phyloP scores from a whole-genome alignment of 176 grass and related monocot genomes.

The Hordeum marinum region DNA sequence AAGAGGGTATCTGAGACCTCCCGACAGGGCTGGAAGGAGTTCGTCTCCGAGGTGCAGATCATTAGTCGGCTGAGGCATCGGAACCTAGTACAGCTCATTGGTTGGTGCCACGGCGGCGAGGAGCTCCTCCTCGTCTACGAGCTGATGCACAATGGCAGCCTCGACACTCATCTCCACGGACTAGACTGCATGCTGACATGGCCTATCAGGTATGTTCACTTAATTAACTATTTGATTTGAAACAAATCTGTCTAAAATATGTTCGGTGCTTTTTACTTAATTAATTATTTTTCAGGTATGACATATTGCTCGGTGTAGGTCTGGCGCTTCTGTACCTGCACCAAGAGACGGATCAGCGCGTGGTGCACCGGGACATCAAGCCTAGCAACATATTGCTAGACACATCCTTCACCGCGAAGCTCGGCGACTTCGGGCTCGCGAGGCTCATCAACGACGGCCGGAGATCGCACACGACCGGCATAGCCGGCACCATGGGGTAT shows the following conservation, averaged over 20 bases:
- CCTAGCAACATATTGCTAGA: slow-evolving; percentile 23
- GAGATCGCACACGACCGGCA: background rate
- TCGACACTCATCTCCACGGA: slow-evolving; percentile 7
- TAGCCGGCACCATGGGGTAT: background rate
- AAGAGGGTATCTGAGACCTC: background rate
- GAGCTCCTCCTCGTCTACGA: too few species aligned
- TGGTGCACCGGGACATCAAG: slow-evolving; percentile 19
- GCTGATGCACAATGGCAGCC: slow-evolving; percentile 47
- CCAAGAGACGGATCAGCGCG: background rate
- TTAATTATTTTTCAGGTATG: background rate
- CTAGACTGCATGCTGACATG: background rate
- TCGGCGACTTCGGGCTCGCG: slow-evolving; percentile 12
- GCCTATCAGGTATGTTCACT: background rate
- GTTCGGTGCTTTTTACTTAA: too few species aligned
- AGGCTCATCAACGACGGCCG: slow-evolving; percentile 6
- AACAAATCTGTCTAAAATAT: too few species aligned
- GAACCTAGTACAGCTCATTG: slow-evolving; percentile 40
- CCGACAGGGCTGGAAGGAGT: slow-evolving; percentile 31
- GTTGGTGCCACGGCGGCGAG: slow-evolving; percentile 27
- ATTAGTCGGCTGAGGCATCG: slow-evolving; percentile 42
- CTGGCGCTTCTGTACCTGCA: slow-evolving; percentile 18
- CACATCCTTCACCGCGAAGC: background rate
- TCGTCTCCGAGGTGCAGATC: slow-evolving; percentile 37
- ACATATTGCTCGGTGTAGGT: background rate
- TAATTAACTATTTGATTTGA: too few species aligned